Evolutionary conservation across 805 yeast genomes (phyloP).

Genomic region (Cyberlindnera subsufficiens): DNA sequence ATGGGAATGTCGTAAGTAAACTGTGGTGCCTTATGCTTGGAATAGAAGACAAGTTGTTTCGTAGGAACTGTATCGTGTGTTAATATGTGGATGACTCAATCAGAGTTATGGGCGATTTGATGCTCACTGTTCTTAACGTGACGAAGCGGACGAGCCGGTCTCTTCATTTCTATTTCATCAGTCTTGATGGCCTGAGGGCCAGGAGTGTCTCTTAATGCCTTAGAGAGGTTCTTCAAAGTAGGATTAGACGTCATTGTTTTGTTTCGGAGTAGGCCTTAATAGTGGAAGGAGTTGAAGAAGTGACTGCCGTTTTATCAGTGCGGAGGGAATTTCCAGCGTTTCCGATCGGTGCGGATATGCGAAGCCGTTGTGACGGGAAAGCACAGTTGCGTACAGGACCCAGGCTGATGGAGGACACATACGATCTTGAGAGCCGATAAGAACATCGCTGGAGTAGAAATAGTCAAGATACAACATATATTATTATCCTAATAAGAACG

Average conservation of each 20-base stretch:
- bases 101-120: too few relatives aligned
- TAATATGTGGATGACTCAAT: background rate
- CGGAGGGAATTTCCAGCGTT: too few relatives aligned
- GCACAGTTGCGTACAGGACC: too few relatives aligned
- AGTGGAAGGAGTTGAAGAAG: background rate
- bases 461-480: too few relatives aligned
- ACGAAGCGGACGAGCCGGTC: constrained; percentile 43
- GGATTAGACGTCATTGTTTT: constrained; percentile 1
- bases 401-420: too few relatives aligned
- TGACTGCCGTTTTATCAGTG: background rate
- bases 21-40: constrained; percentile 29
- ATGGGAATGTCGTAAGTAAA: constrained; percentile 51
- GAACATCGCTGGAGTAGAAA: too few relatives aligned
- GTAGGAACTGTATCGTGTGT: constrained; percentile 32
- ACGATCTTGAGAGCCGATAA: too few relatives aligned
- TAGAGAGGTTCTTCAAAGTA: constrained; percentile 6
- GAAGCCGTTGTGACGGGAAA: too few relatives aligned
- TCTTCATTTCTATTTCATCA: constrained; percentile 16
- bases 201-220: constrained; percentile 3
- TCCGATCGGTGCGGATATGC: too few relatives aligned
- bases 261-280: background rate
- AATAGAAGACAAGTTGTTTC: constrained; percentile 37
- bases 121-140: constrained; percentile 35
- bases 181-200: constrained; percentile 7
- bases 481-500: too few relatives aligned